Base-by-base conservation (phyloP, 257 asterid genomes). In the Solanum piurae region DNA sequence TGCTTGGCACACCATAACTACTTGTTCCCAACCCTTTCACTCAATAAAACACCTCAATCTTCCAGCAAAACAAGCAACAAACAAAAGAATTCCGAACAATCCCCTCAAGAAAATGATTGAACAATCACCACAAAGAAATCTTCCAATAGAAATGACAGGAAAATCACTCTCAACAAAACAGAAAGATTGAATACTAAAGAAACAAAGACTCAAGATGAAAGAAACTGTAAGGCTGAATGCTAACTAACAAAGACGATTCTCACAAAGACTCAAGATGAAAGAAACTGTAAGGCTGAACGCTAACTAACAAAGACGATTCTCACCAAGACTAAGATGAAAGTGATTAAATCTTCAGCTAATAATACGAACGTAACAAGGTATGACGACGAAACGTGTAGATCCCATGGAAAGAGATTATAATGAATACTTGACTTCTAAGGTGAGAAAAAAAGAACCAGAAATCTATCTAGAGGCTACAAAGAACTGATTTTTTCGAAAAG, bases 1-100 rank as follows among this genome's bases (percentile, higher is more conserved):
- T 92, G 98, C 98, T 95, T 97, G 99, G 95, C 98, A 83, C 88
- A 97, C 99, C 99, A 97, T 97, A 94, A 96, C 99, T 96, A 94
- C 98, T 92, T 84, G 38, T 85, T 88, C 95, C 96, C 92, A 89
- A 89, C 90, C 92, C 83, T 86, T 89, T 91, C 29, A 88, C 93
- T 88, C 92, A 87, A 93, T 86, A 38, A 60, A 88, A 84, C 89
- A 88, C 93, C 87, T 42, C 85, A 86, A 83, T 85, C 87, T 37
- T 87, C 87, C 87, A 60, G 68, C 71, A 86, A 64, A 86, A 86
- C 86, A 85, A 60, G 49, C 75, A 86, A 80, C 80, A 80, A 84
- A 40, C 52, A 21, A 87, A 64, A 62, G 86, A 34, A 86, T 31
- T 77, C 87, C 68, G 42, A 49, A 73, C 68, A 80, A 73, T 72